Percentiles rank a stretch among this genome's conserved stretches.
Evolutionary conservation across 192 early-diverging fungal genomes (phyloP).

Genomic region (Podila clonocystis): DNA sequence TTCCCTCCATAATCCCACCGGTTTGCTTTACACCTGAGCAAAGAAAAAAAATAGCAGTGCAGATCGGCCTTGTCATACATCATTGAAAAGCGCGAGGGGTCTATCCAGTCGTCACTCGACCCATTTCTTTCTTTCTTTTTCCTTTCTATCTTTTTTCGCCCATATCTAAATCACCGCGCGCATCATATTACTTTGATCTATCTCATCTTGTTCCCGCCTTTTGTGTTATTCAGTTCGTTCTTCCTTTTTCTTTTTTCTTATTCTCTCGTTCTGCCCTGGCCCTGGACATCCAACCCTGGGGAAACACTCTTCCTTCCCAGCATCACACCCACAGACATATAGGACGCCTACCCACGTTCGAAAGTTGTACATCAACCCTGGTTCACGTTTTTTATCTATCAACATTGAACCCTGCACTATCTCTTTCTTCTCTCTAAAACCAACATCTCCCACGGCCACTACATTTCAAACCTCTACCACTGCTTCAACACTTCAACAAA

Average conservation of each 20-base stretch:
- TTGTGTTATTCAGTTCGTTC: slow-evolving; percentile 1
- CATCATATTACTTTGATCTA: not conserved
- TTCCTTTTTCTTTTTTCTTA: not conserved
- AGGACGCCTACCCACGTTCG: not conserved
- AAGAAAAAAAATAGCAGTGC: no score
- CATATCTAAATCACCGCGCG: no score
- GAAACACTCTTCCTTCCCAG: not conserved
- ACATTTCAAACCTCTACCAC: not conserved
- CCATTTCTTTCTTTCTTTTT: not conserved
- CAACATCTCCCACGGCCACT: not conserved
- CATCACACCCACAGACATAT: not conserved
- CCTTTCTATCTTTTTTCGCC: no score
- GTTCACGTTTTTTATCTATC: not conserved
- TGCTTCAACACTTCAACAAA: not conserved
- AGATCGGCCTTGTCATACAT: no score
- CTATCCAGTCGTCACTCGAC: no score
- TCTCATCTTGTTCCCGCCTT: not conserved
- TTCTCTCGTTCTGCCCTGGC: not conserved
- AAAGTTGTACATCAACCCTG: not conserved
- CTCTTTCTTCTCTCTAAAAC: slow-evolving; percentile 6
- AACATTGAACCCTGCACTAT: not conserved
- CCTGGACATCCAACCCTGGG: not conserved
- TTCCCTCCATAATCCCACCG: not conserved
- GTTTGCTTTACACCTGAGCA: no score
- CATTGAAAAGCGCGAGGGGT: no score